Base-by-base conservation (phyloP, 2,329 filamentous ascomycete genomes). In the Pleoardoris graminearum region DNA sequence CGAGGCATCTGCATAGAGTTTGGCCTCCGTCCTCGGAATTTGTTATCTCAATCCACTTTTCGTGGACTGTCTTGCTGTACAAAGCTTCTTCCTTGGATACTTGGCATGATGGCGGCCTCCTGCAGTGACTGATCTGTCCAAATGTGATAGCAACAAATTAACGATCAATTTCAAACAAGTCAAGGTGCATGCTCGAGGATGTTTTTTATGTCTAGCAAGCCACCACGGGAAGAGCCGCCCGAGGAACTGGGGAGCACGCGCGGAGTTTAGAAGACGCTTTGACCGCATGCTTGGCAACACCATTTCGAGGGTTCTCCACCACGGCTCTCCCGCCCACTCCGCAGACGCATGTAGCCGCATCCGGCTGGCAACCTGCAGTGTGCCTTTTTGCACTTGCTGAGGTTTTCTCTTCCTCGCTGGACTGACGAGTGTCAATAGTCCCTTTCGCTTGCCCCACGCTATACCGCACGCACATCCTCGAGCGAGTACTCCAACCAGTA, bases 391-490 rank as follows among this genome's bases (percentile, higher is more conserved):
- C 22, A 16, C 22, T 38, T 29, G 14, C 23, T 47, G 17, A 47
- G 37, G 33, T 27, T 37, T 37, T 21, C 53, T 49, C 58, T 53
- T 55, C 51, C 55, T 61, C 58, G 53, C 54, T 57, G 56, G 60
- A 60, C 60, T 59, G 23, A 37, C 33, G 22, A 36, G 7, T 25
- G 29, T 33, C 44, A 14, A 12, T 39, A 33, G 32, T 39, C 37
- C 44, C 44, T 47, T 47, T 47, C 44, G 44, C 44, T 47, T 29
- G 32, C 44, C 44, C 44, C 44, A 36, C 44, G 33, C 32, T 45
- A 45, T 16, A 21, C 14, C 43, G 43, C 30, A 46, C 44, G n/a
- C 33, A 51, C 48, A 49, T 50, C 36, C 43, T 58, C 56, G 48
- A 54, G 33, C 30, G 11, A 32, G 29, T 21, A 29, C n/a, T 38